Percentiles rank a stretch among this genome's conserved stretches.
phyloP scores from a whole-genome alignment of 2,329 filamentous ascomycete genomes.

The Penicillium psychrosexuale region DNA sequence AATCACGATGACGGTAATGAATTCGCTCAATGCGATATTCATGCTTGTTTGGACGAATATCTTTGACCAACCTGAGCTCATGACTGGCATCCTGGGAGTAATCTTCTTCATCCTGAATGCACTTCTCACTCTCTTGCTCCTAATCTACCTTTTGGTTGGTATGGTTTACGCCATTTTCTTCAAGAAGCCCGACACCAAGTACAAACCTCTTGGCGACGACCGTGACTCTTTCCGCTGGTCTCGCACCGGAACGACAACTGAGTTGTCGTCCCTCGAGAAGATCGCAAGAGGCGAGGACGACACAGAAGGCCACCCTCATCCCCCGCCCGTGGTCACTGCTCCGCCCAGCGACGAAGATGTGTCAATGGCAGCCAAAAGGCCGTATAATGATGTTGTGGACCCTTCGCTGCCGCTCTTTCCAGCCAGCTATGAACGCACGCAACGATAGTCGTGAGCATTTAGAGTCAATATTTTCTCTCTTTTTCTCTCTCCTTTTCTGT shows the following conservation, averaged over 20 bases:
- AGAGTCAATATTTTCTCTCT: neutral
- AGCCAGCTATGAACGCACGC: neutral
- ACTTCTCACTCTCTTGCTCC: conserved; percentile 73
- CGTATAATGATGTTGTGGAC: conserved; percentile 10
- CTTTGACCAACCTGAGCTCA: conserved; percentile 77
- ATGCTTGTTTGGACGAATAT: conserved; percentile 82
- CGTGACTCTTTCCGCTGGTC: conserved; percentile 97
- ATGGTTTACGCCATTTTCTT: conserved; percentile 77
- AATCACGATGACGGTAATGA: conserved; percentile 81
- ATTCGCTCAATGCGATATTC: conserved; percentile 88
- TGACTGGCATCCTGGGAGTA: conserved; percentile 83
- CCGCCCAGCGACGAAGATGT: conserved; percentile 8
- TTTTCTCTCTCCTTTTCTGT: neutral
- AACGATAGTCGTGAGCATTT: neutral
- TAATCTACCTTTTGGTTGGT: conserved; percentile 76
- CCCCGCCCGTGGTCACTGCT: conserved; percentile 1
- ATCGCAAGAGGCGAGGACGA: conserved; percentile 76
- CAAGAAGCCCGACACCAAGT: conserved; percentile 90
- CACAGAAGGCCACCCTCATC: neutral
- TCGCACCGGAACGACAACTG: conserved; percentile 68
- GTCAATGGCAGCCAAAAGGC: conserved; percentile 5
- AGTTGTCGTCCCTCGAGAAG: conserved; percentile 83
- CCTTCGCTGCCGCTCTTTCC: conserved; percentile 9
- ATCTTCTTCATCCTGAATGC: conserved; percentile 86
- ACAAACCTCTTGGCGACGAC: conserved; percentile 93